Evolutionary conservation across 352 stramenopile genomes (phyloP).

Genomic region (Globisporangium apiculatum): DNA sequence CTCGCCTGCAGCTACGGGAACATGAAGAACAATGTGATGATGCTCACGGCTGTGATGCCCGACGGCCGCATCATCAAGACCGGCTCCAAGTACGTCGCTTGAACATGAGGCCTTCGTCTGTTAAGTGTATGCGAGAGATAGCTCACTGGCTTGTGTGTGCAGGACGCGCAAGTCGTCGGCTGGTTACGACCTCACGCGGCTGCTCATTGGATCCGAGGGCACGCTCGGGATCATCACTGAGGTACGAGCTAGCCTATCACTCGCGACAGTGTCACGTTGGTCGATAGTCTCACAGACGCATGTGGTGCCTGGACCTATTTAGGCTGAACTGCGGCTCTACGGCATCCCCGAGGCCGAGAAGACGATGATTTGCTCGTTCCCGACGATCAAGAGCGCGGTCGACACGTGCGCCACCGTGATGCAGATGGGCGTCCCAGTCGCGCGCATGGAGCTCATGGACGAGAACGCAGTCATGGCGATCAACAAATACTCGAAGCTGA

Average conservation of each 20-base stretch:
- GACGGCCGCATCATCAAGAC: slow-evolving; percentile 87
- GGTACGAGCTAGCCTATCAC: slow-evolving; percentile 12
- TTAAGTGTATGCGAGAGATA: background rate
- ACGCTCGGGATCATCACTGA: slow-evolving; percentile 95
- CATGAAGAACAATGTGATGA: slow-evolving; percentile 96
- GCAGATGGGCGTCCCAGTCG: slow-evolving; percentile 85
- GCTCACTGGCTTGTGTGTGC: slow-evolving; percentile 1
- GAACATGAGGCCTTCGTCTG: no score
- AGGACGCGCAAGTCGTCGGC: slow-evolving; percentile 93
- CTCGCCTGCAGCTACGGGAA: slow-evolving; percentile 81
- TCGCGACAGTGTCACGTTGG: background rate
- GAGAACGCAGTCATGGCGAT: slow-evolving; percentile 70
- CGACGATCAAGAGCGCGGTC: slow-evolving; percentile 80
- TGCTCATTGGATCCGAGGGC: slow-evolving; percentile 95
- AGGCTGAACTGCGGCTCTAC: slow-evolving; percentile 91
- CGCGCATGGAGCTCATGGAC: slow-evolving; percentile 86
- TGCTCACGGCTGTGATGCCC: slow-evolving; percentile 89
- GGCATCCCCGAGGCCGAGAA: slow-evolving; percentile 87
- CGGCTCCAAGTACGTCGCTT: slow-evolving; percentile 61
- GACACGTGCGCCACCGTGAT: slow-evolving; percentile 81
- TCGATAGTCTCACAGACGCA: background rate
- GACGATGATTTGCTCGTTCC: slow-evolving; percentile 92
- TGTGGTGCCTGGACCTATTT: background rate
- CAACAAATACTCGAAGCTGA: slow-evolving; percentile 83
- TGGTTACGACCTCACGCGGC: slow-evolving; percentile 94